Base-by-base conservation (phyloP, 1,284 basidiomycete genomes). In the Bjerkandera adusta region DNA sequence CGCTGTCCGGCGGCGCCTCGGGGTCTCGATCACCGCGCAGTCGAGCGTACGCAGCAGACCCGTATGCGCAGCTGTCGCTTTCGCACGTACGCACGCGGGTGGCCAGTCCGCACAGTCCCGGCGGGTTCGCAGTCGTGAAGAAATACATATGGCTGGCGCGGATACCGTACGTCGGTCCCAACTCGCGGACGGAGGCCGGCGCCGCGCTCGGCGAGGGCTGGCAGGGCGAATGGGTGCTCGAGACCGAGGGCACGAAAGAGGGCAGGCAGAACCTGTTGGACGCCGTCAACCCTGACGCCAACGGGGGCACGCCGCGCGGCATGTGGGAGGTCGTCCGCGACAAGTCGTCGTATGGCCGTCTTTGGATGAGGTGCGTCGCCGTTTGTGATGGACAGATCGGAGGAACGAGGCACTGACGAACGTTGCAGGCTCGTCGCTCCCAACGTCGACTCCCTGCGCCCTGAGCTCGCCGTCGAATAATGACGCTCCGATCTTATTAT, bases 221-320 rank as follows among this genome's bases (percentile, higher is more conserved):
- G 85, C 68, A 73, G 32, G 82, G 83, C 2, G 83, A 86, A 53
- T 89, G 85, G 86, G 68, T 86, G 21, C 68, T 89, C 20, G 84
- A 89, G 62, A 80, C 76, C 2, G 83, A 86, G 50, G 86, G 86
- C 1, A 89, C 85, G 15, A 69, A 65, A 18, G 85, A 89, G 60
- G 86, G 85, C 3, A 68, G 73, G 43, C 68, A 75, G 56, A 61
- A 67, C 4, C 61, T 89, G 34, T 36, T 82, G n/a, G 72, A 80
- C 49, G 81, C 79, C 50, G 54, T 62, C 21, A 32, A 41, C 8
- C 48, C 50, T 3, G 44, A 36, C 11, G 42, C 48, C 22, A 48
- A 55, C 37, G 58, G 54, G 18, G 64, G 13, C 59, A 63, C 48
- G 57, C 68, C 46, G 63, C 69, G 63, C 15, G 62, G 53, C 6